Conservation (phyloP, 2,329 filamentous ascomycete species). For the Neonectria punicea region DNA sequence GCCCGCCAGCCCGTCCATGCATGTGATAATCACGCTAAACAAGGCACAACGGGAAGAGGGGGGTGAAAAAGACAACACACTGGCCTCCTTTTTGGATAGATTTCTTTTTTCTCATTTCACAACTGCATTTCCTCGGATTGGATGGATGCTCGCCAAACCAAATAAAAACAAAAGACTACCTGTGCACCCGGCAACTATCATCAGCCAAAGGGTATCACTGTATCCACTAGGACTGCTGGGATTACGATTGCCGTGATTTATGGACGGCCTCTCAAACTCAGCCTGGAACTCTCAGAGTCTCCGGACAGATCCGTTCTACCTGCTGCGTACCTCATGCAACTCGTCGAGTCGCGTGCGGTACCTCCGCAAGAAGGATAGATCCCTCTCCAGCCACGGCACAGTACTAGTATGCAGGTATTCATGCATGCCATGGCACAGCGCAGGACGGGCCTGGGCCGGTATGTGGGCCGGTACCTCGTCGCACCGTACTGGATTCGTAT, state of each 20-base stretch:
- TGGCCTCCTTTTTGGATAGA: conserved; percentile 2
- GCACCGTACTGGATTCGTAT: neutral
- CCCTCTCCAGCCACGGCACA: neutral
- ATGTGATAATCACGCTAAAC: conserved; percentile 45
- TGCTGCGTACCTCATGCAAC: neutral
- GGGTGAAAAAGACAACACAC: conserved; percentile 15
- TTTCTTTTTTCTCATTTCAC: neutral
- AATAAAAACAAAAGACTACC: neutral
- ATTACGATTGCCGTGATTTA: neutral
- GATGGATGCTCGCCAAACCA: neutral
- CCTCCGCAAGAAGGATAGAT: neutral
- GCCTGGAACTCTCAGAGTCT: neutral
- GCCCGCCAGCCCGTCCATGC: conserved; percentile 25
- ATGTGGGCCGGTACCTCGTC: neutral
- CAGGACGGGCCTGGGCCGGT: neutral
- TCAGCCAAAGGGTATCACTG: neutral
- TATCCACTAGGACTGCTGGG: neutral
- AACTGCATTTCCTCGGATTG: conserved; percentile 11
- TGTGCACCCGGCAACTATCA: conserved; percentile 8
- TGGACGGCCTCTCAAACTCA: neutral
- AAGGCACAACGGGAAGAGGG: conserved; percentile 25
- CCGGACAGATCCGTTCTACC: neutral
- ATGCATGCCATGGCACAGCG: conserved; percentile 12
- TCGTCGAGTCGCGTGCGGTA: neutral
- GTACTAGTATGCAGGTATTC: neutral